A percentile compares a stretch with the other conserved stretches of the same genome.
Evolutionary conservation across 23 red algal species (phyloP).

Genomic region (Gracilaria caudata): DNA sequence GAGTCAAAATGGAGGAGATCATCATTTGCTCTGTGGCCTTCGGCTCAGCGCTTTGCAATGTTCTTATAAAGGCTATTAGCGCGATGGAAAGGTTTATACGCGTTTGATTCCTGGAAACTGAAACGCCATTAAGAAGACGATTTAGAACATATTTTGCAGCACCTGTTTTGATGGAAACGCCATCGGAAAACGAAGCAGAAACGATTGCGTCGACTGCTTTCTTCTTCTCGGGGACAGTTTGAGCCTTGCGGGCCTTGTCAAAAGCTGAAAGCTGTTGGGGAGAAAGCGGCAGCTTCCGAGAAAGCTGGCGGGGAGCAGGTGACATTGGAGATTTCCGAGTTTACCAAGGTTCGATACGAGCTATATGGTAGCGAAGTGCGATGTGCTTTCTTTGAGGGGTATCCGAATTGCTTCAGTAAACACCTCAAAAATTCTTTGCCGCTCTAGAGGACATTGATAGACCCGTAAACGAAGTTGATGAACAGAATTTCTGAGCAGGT

Average conservation of each 20-base stretch:
- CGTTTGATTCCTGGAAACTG: constrained; percentile 27
- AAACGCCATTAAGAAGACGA: constrained; percentile 60
- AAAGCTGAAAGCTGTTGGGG: constrained; percentile 4
- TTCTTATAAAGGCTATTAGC: constrained; percentile 22
- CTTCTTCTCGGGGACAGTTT: not conserved
- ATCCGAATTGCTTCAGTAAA: not conserved
- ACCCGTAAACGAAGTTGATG: no score
- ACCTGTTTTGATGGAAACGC: not conserved
- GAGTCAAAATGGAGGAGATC: not conserved
- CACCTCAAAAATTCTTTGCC: no score
- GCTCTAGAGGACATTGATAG: no score
- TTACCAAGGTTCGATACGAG: not conserved
- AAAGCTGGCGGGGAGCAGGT: not conserved
- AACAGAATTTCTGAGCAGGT: no score
- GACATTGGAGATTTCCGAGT: constrained; percentile 1
- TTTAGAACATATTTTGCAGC: constrained; percentile 34
- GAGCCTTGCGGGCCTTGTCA: not conserved
- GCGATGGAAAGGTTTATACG: constrained; percentile 43
- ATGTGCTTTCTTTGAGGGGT: not conserved
- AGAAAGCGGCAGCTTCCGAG: constrained; percentile 9
- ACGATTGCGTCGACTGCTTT: not conserved
- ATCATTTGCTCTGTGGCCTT: not conserved
- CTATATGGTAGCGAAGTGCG: not conserved
- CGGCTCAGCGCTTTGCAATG: not conserved
- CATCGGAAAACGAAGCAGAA: constrained; percentile 7